Conservation (phyloP, 2,329 filamentous ascomycete species). For the Pyrenophora teres region DNA sequence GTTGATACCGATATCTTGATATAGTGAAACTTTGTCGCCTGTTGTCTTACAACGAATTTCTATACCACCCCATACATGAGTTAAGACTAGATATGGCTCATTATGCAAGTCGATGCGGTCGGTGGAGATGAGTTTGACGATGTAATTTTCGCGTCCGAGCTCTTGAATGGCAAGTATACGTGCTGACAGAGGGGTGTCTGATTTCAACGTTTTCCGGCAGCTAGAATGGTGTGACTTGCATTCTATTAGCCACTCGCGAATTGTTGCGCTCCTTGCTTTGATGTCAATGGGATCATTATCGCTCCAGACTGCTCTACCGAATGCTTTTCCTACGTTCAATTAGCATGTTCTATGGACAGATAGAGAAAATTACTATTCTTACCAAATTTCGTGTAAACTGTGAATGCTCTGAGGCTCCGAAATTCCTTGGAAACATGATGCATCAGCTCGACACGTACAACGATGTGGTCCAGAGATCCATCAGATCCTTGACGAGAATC, state of each 20-base stretch:
- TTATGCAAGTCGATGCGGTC: background rate
- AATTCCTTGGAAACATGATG: background rate
- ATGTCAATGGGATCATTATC: background rate
- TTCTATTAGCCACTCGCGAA: slow-evolving; percentile 1
- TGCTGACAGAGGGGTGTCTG: background rate
- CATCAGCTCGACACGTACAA: background rate
- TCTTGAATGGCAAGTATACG: background rate
- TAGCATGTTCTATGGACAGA: background rate
- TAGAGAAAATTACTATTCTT: background rate
- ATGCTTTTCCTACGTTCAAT: background rate
- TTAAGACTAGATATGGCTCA: background rate
- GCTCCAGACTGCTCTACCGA: background rate
- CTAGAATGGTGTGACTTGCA: background rate
- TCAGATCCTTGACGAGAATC: too few relatives aligned
- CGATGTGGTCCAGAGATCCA: too few relatives aligned
- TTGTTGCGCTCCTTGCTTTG: background rate
- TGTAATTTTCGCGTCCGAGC: background rate
- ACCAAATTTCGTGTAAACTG: background rate
- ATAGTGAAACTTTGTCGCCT: background rate
- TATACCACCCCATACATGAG: slow-evolving; percentile 1
- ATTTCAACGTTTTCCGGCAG: background rate
- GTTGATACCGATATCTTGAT: background rate
- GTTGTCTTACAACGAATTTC: slow-evolving; percentile 1
- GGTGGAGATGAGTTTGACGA: background rate
- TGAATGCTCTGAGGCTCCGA: background rate